Percentiles rank a stretch among this genome's conserved stretches.
Conservation (phyloP, 73 alveolate genomes). For the Paramecium pentaurelia region DNA sequence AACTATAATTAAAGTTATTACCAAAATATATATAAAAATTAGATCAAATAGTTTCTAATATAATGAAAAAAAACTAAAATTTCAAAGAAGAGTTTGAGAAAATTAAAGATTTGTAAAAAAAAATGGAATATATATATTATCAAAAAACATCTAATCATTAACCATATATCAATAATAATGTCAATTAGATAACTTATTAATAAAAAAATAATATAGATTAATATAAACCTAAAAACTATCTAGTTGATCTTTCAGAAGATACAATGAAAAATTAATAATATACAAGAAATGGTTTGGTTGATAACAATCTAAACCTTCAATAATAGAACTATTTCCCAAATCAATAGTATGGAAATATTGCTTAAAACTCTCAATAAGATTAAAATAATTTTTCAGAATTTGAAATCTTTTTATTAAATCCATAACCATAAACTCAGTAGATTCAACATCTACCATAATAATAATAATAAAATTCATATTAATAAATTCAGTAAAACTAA, state of each 20-base stretch:
- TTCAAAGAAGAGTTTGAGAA: not conserved
- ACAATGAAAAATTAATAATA: no score
- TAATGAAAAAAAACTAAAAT: not conserved
- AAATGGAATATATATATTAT: not conserved
- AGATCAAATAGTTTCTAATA: not conserved
- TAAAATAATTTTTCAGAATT: not conserved
- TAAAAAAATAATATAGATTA: not conserved
- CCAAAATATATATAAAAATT: not conserved
- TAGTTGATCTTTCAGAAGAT: not conserved
- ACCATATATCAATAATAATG: not conserved
- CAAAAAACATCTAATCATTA: not conserved
- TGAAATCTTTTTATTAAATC: no score
- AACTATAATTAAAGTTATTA: not conserved
- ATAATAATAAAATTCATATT: not conserved
- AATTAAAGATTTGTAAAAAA: not conserved
- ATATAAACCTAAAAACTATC: not conserved
- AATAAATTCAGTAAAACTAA: no score
- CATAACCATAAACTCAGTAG: not conserved
- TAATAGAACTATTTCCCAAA: no score
- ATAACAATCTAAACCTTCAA: no score
- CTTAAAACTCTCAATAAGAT: not conserved
- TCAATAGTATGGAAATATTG: no score
- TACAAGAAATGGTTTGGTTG: no score
- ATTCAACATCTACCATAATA: not conserved
- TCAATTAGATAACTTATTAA: not conserved